Evolutionary conservation across 768 basidiomycete genomes (phyloP).

Genomic region (Phaeotremella fagi): DNA sequence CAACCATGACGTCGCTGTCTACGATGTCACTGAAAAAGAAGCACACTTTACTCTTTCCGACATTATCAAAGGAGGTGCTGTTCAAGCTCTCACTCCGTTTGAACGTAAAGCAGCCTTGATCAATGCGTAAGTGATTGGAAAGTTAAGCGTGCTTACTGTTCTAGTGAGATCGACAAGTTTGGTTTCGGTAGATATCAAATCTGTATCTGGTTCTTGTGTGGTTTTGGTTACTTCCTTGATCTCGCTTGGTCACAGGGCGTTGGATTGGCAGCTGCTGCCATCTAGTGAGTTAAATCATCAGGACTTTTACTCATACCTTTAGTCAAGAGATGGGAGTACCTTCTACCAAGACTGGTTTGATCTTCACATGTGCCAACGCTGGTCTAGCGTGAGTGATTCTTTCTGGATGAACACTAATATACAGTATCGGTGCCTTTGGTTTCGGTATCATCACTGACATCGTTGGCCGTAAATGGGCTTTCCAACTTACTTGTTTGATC

Average conservation of each 20-base stretch:
- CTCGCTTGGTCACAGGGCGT: constrained; percentile 46
- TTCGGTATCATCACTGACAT: constrained; percentile 48
- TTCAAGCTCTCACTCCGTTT: too few relatives aligned
- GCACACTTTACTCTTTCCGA: too few relatives aligned
- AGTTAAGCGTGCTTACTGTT: background rate
- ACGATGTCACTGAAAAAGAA: too few relatives aligned
- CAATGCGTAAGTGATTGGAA: constrained; percentile 35
- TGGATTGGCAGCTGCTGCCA: constrained; percentile 39
- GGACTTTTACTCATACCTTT: too few relatives aligned
- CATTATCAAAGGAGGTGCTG: too few relatives aligned
- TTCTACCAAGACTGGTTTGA: constrained; percentile 32
- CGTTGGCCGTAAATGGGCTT: constrained; percentile 49
- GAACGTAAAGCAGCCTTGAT: constrained; percentile 44
- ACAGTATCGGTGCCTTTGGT: constrained; percentile 43
- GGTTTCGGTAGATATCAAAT: constrained; percentile 44
- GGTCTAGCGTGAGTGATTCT: too few relatives aligned
- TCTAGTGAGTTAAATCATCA: constrained; percentile 45
- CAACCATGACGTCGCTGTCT: too few relatives aligned
- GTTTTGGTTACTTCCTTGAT: constrained; percentile 49
- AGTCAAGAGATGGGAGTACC: constrained; percentile 36
- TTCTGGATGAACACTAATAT: too few relatives aligned
- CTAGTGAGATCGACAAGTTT: constrained; percentile 43
- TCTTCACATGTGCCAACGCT: constrained; percentile 46
- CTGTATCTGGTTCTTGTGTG: constrained; percentile 48
- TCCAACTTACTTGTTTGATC: constrained; percentile 50